Base-by-base conservation (phyloP, 495 filamentous ascomycete genomes). In the Penicillium parvum region DNA sequence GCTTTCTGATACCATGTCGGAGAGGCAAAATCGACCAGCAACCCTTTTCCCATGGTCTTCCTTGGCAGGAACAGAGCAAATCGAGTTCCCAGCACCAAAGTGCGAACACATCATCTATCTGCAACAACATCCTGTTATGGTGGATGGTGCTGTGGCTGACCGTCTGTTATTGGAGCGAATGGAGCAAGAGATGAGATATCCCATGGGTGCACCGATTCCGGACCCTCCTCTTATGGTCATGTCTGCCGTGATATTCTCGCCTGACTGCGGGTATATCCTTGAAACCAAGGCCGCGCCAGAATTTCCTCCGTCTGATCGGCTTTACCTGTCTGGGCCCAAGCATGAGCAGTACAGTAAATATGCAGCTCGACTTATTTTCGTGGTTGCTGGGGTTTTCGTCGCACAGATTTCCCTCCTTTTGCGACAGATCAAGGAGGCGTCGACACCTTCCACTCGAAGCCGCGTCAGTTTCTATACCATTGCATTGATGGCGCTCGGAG, bases 191-290 rank as follows among this genome's bases (percentile, higher is more conserved):
- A 74, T 96, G 4, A 82, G 90, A 27, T 85, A 78, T 52, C 91
- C 91, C 3, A 86, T 83, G 37, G 92, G 92, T 1, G 83, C 82
- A n/a, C 81, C 85, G 3, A 72, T 85, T 32, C 79, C 80, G 10
- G 52, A 63, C 7, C 72, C 81, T 18, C 88, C 92, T 11, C 69
- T 73, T 4, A 76, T 96, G 21, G 73, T 76, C 37, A 88, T 96
- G 78, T 92, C 88, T 7, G 82, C 87, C 33, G 74, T 94, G 1
- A 75, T 92, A 11, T 98, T 90, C 64, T 96, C 91, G 14, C 92
- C 92, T 12, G 91, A 96, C 58, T 98, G 92, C 59, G 87, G 84
- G 7, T 91, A 88, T 53, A 80, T 94, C 23, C 77, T 98, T n/a
- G 84, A 92, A 56, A 88, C 85, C 4, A 90, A 92, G 61, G 86